phyloP scores from a whole-genome alignment of 768 basidiomycete species.

The Lactarius hengduanensis region DNA sequence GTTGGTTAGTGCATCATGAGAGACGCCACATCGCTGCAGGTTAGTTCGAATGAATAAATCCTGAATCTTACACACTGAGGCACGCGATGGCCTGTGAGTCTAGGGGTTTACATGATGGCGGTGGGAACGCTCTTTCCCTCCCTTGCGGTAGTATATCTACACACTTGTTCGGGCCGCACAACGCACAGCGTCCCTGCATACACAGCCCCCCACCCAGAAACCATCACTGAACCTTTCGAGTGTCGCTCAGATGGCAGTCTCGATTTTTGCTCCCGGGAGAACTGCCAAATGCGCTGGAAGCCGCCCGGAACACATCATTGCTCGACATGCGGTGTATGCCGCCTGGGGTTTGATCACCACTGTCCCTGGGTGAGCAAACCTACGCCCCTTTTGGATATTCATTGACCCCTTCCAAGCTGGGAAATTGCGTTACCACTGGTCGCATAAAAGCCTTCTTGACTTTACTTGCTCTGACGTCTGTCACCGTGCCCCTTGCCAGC shows the following conservation, averaged over 20 bases:
- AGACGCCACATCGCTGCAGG: conserved; percentile 18
- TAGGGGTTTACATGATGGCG: conserved; percentile 21
- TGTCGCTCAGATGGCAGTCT: conserved; percentile 28
- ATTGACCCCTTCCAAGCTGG: conserved; percentile 22
- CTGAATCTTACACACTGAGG: neutral
- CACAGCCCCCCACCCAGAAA: conserved; percentile 34
- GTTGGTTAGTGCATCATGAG: conserved; percentile 24
- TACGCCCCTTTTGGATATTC: neutral
- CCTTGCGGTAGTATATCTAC: conserved; percentile 18
- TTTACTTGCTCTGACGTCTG: conserved; percentile 27
- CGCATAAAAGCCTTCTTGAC: conserved; percentile 27
- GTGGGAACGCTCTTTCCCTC: conserved; percentile 19
- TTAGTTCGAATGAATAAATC: neutral
- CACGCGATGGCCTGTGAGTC: neutral
- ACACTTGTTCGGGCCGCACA: conserved; percentile 25
- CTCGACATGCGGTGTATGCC: conserved; percentile 30
- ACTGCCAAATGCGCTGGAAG: conserved; percentile 29
- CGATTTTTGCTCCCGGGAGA: conserved; percentile 25
- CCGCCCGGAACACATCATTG: conserved; percentile 31
- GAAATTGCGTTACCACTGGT: conserved; percentile 29
- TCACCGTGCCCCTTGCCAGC: conserved; percentile 25
- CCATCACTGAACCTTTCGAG: conserved; percentile 28
- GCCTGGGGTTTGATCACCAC: conserved; percentile 31
- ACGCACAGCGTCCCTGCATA: conserved; percentile 29
- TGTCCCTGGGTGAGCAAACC: conserved; percentile 29